Evolutionary conservation across 2,329 filamentous ascomycete genomes (phyloP), one percentile per base, ranked within the genome.

Genomic region (Huntiella decipiens): DNA sequence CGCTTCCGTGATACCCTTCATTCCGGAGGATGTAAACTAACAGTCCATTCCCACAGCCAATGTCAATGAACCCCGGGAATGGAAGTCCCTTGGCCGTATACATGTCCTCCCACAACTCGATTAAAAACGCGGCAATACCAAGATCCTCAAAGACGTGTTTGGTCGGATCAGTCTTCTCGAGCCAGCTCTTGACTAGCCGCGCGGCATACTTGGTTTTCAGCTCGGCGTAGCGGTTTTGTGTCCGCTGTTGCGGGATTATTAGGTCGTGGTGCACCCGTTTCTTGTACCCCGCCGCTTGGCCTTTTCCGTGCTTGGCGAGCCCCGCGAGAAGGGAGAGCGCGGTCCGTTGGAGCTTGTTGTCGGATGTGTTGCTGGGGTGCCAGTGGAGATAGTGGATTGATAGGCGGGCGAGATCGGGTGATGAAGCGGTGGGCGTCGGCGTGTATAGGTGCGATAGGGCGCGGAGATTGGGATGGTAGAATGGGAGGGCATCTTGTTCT

Each of bases 111-210:
- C 91, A 98, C 2, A 96, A 64, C 63, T 95, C 87, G 19, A 96
- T 83, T 44, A 96, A 65, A 55, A 95, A 98, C 0, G 88, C 82
- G 0, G 88, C 82, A 51, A 98, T 95, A 3, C 77, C 73, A 15
- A 98, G 64, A 57, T 96, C 88, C 58, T 98, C 91, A 60, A 95
- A 96, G 2, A 96, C 85, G 57, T 96, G 87, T 59, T 96, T 98
- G 12, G 67, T 67, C 0, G 87, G 83, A 57, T 93, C 86, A 0
- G 87, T 96, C 44, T 72, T 71, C 63, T 96, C 91, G 11, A 77
- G 77, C 91, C 88, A 98, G 1, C 62, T 64, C n/a, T 73, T 61
- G 11, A 86, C 79, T 10, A 98, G 64, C 1, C 61, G 56, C 15
- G 73, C 71, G 1, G 84, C 85, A 57, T 96, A 86, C 54, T 73